Percentiles rank a stretch among this genome's conserved stretches.
phyloP scores from a whole-genome alignment of 306 rosid species.

The Quercus suber region DNA sequence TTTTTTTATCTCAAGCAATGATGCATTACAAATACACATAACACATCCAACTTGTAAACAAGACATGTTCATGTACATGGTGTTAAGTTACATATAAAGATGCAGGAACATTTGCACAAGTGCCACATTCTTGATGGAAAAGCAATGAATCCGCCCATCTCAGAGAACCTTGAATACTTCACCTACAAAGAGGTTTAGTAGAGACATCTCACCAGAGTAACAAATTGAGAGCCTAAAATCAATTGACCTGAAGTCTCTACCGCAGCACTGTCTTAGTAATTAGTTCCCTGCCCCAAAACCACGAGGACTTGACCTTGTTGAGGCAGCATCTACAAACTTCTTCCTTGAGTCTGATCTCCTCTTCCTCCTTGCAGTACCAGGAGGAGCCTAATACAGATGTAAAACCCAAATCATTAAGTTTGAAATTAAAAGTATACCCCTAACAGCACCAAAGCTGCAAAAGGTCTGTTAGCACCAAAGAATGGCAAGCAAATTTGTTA shows the following conservation, averaged over 20 bases:
- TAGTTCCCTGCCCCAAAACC: conserved; percentile 80
- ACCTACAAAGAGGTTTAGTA: background rate
- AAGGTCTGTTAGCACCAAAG: background rate
- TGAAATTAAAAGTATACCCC: background rate
- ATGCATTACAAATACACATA: background rate
- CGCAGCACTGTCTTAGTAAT: conserved; percentile 5
- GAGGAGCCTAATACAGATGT: conserved; percentile 54
- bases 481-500: background rate
- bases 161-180: background rate
- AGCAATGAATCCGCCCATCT: background rate
- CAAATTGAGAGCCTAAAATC: conserved; percentile 2
- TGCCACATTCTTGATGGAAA: background rate
- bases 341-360: conserved; percentile 56
- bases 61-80: background rate
- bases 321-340: conserved; percentile 45
- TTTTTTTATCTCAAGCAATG: background rate
- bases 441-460: background rate
- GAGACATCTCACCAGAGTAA: background rate
- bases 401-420: conserved; percentile 13
- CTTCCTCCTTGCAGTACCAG: conserved; percentile 91
- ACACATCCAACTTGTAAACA: conserved; percentile 1
- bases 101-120: conserved; percentile 12
- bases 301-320: conserved; percentile 72
- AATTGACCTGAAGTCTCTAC: conserved; percentile 17
- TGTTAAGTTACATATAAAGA: background rate